A percentile compares a stretch with the other conserved stretches of the same genome.
Evolutionary conservation across 2,329 filamentous ascomycete genomes (phyloP).

Genomic region (Aspergillus neoniger): DNA sequence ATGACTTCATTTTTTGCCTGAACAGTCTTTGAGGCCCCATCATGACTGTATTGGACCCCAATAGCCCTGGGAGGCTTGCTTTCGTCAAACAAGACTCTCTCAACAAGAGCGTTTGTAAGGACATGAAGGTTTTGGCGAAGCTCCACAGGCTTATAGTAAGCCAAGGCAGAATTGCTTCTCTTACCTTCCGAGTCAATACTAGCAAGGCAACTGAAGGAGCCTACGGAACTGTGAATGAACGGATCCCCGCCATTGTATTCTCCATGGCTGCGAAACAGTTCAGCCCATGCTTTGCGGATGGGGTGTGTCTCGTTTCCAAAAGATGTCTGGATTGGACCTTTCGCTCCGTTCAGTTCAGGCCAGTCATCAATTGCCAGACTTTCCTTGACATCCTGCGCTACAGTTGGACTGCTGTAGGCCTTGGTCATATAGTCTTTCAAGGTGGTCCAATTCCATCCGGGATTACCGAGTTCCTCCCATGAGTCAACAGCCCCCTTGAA

Average conservation of each 20-base stretch:
- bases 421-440: slow-evolving; percentile 7
- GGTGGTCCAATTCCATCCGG: slow-evolving; percentile 9
- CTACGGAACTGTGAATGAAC: slow-evolving; percentile 6
- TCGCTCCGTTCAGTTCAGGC: slow-evolving; percentile 7
- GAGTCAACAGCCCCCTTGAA: slow-evolving; percentile 7
- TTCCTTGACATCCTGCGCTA: slow-evolving; percentile 6
- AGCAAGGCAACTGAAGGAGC: slow-evolving; percentile 11
- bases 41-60: slow-evolving; percentile 4
- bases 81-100: slow-evolving; percentile 7
- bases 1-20: slow-evolving; percentile 9
- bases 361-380: slow-evolving; percentile 7
- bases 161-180: slow-evolving; percentile 8
- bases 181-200: slow-evolving; percentile 5
- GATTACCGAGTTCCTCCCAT: slow-evolving; percentile 10
- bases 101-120: slow-evolving; percentile 7
- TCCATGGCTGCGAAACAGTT: slow-evolving; percentile 6
- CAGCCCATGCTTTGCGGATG: slow-evolving; percentile 10
- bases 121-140: slow-evolving; percentile 8
- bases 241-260: slow-evolving; percentile 7
- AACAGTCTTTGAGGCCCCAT: slow-evolving; percentile 6
- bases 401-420: slow-evolving; percentile 6
- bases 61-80: slow-evolving; percentile 8
- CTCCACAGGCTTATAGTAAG: slow-evolving; percentile 8
- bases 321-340: slow-evolving; percentile 9
- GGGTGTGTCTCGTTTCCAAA: slow-evolving; percentile 5